Evolutionary conservation across 2,329 filamentous ascomycete genomes (phyloP).

Genomic region (Harringtonia aguacate): DNA sequence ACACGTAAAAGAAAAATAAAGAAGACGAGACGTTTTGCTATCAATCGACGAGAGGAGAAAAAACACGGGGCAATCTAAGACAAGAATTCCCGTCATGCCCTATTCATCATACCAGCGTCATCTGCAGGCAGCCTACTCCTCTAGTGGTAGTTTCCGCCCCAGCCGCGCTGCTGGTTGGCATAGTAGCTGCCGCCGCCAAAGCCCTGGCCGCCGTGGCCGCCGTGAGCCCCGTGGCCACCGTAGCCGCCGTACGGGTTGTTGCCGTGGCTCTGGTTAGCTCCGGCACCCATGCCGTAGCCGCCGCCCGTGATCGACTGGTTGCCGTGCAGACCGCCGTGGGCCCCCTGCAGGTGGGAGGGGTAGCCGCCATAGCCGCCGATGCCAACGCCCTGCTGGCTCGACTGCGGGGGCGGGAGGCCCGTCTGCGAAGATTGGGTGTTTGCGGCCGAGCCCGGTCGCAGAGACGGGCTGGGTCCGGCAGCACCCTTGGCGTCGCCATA

Average conservation of each 20-base stretch:
- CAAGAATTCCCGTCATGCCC: too few relatives aligned
- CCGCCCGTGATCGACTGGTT: conserved; percentile 29
- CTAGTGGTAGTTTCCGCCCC: conserved; percentile 47
- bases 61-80: neutral
- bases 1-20: neutral
- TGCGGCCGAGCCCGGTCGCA: conserved; percentile 49
- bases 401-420: conserved; percentile 44
- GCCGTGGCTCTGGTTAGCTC: conserved; percentile 39
- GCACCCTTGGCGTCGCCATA: conserved; percentile 45
- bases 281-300: conserved; percentile 43
- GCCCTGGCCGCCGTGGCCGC: conserved; percentile 35
- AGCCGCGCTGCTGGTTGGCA: conserved; percentile 39
- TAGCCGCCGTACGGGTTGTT: conserved; percentile 45
- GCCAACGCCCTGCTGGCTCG: conserved; percentile 33
- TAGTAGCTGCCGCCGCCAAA: conserved; percentile 39
- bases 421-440: conserved; percentile 41
- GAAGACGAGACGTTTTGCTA: neutral
- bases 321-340: conserved; percentile 42
- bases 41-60: too few relatives aligned
- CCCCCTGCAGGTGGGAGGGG: conserved; percentile 41
- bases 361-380: conserved; percentile 46
- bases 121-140: neutral
- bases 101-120: neutral
- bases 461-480: conserved; percentile 44
- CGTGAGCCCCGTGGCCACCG: conserved; percentile 33